phyloP scores from a whole-genome alignment of 2,329 filamentous ascomycete genomes.

The Trichophaea hybrida region DNA sequence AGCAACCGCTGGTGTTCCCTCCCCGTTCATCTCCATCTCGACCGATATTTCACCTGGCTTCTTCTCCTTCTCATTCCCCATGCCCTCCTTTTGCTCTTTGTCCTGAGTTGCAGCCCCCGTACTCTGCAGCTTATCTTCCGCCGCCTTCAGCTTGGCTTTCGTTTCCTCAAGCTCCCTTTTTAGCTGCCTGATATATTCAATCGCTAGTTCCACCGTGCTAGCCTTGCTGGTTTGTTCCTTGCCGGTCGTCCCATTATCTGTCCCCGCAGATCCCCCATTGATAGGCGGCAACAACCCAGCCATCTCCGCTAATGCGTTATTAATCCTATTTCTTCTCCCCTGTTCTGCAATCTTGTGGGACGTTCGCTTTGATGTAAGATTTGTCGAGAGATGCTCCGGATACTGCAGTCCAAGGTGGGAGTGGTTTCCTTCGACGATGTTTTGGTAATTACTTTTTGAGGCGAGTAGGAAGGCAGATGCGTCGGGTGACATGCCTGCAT shows the following conservation, averaged over 20 bases:
- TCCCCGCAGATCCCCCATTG: constrained; percentile 26
- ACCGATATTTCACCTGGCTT: too few relatives aligned
- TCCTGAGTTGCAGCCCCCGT: background rate
- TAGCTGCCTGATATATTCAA: constrained; percentile 81
- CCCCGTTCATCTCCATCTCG: too few relatives aligned
- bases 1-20: too few relatives aligned
- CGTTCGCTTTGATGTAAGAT: constrained; percentile 87
- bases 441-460: constrained; percentile 95
- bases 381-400: constrained; percentile 78
- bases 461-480: constrained; percentile 62
- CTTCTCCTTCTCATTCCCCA: background rate
- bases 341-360: constrained; percentile 98
- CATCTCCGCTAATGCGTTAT: constrained; percentile 82
- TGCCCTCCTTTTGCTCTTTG: background rate
- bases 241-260: constrained; percentile 24
- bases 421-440: constrained; percentile 83
- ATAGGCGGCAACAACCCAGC: constrained; percentile 60
- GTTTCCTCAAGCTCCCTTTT: constrained; percentile 57
- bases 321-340: constrained; percentile 86
- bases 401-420: constrained; percentile 73
- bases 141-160: constrained; percentile 47
- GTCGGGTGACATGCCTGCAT: constrained; percentile 37
- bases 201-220: constrained; percentile 92
- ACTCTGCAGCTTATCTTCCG: constrained; percentile 35
- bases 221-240: constrained; percentile 70